Conservation (phyloP, 2,329 filamentous ascomycete genomes). For the Triangularia setosa region DNA sequence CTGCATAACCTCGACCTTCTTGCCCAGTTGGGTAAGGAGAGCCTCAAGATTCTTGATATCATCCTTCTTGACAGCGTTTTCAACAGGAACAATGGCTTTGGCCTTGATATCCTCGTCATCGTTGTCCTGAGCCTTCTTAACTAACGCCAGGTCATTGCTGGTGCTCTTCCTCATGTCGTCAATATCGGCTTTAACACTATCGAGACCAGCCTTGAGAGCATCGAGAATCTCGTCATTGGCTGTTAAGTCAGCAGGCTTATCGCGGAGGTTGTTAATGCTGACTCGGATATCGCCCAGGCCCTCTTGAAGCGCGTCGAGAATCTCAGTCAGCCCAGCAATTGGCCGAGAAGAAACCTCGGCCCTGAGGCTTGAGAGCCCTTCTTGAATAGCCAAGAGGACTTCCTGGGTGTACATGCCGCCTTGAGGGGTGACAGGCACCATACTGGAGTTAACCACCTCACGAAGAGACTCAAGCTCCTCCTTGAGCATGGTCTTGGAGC, state of each 20-base stretch:
- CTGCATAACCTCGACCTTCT: constrained; percentile 79
- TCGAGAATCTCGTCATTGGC: constrained; percentile 88
- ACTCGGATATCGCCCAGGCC: constrained; percentile 73
- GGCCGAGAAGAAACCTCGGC: constrained; percentile 67
- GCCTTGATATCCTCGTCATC: constrained; percentile 33
- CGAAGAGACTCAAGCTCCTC: constrained; percentile 79
- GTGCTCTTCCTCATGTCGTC: constrained; percentile 64
- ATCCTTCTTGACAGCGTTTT: constrained; percentile 55
- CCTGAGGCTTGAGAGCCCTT: constrained; percentile 70
- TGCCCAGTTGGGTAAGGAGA: constrained; percentile 74
- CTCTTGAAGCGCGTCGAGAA: constrained; percentile 85
- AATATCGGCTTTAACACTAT: constrained; percentile 72
- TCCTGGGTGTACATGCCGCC: constrained; percentile 51
- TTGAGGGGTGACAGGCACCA: constrained; percentile 53
- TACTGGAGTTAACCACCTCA: constrained; percentile 67
- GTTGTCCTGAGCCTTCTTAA: constrained; percentile 40
- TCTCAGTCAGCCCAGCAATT: constrained; percentile 73
- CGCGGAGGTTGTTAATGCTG: constrained; percentile 71
- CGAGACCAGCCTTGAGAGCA: constrained; percentile 77
- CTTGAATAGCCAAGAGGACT: constrained; percentile 65
- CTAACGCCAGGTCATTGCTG: constrained; percentile 48
- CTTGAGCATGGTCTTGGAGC: constrained; percentile 66
- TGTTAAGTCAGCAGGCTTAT: constrained; percentile 78
- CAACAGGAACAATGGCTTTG: constrained; percentile 43
- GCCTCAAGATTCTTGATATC: constrained; percentile 84